phyloP scores from a whole-genome alignment of 2,329 filamentous ascomycete species.

The Pyricularia pennisetigena region DNA sequence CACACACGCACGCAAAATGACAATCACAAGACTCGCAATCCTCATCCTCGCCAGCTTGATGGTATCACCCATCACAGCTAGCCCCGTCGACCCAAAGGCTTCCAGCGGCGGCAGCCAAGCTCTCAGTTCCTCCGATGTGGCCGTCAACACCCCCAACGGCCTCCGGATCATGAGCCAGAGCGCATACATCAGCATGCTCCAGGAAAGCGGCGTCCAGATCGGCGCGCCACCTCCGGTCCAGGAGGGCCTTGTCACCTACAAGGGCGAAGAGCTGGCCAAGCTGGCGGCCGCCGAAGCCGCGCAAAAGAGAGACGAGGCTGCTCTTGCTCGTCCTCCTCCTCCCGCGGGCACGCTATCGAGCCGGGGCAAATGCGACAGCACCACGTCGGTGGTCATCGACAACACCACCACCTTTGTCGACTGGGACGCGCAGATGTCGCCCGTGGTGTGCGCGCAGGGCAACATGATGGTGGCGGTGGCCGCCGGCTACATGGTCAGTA shows the following conservation, averaged over 20 bases:
- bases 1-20: neutral
- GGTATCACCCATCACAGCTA: neutral
- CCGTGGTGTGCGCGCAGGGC: constrained; percentile 2
- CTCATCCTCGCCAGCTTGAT: neutral
- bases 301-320: neutral
- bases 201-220: too few species aligned
- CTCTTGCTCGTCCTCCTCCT: too few species aligned
- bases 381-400: neutral
- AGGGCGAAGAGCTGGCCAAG: neutral
- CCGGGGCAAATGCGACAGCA: neutral
- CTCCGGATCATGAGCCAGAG: too few species aligned
- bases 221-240: too few species aligned
- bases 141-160: too few species aligned
- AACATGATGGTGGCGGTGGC: neutral
- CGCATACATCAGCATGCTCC: too few species aligned
- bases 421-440: constrained; percentile 7
- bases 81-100: too few species aligned
- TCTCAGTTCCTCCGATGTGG: too few species aligned
- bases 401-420: neutral
- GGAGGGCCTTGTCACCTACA: neutral
- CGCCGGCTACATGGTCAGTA: neutral
- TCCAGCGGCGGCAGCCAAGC: too few species aligned
- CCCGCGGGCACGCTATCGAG: neutral
- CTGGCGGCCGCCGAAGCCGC: neutral
- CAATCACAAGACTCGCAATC: neutral